Conservation (phyloP, 2,329 filamentous ascomycete species). For the Thermothelomyces thermophilus region DNA sequence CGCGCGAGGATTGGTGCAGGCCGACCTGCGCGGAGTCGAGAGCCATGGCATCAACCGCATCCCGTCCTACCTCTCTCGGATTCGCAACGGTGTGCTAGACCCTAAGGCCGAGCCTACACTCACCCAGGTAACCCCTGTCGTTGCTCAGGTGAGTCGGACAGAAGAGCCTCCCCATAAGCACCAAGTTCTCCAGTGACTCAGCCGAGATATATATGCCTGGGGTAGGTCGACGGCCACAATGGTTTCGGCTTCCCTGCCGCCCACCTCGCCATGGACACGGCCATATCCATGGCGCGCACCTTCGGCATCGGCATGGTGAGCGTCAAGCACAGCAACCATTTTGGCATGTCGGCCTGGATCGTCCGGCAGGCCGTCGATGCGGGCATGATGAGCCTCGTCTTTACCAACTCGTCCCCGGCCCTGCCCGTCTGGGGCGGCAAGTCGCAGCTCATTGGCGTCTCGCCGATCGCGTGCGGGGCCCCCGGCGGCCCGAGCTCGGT, state of each 20-base stretch:
- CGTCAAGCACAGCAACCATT: slow-evolving; percentile 73
- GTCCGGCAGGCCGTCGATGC: slow-evolving; percentile 71
- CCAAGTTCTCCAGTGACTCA: neutral
- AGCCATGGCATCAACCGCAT: slow-evolving; percentile 74
- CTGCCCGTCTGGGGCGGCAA: slow-evolving; percentile 64
- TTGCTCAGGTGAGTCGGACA: slow-evolving; percentile 46
- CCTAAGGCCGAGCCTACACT: slow-evolving; percentile 52
- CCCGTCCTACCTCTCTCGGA: slow-evolving; percentile 68
- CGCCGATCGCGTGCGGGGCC: slow-evolving; percentile 68
- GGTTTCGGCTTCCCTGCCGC: slow-evolving; percentile 71
- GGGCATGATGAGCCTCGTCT: slow-evolving; percentile 62
- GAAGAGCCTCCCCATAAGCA: neutral
- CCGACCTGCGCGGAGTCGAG: slow-evolving; percentile 72
- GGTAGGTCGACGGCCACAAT: slow-evolving; percentile 59
- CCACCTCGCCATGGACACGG: slow-evolving; percentile 56
- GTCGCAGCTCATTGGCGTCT: slow-evolving; percentile 65
- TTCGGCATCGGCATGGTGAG: slow-evolving; percentile 71
- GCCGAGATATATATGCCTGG: neutral
- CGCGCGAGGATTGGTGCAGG: slow-evolving; percentile 62
- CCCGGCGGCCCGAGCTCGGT: slow-evolving; percentile 44
- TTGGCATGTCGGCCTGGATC: slow-evolving; percentile 76
- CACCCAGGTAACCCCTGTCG: slow-evolving; percentile 59
- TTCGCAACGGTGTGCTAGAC: slow-evolving; percentile 63
- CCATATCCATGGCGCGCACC: slow-evolving; percentile 57
- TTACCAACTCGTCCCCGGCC: slow-evolving; percentile 66